Base-by-base conservation (phyloP, 345 rosid genomes). In the Atalantia buxifolia region DNA sequence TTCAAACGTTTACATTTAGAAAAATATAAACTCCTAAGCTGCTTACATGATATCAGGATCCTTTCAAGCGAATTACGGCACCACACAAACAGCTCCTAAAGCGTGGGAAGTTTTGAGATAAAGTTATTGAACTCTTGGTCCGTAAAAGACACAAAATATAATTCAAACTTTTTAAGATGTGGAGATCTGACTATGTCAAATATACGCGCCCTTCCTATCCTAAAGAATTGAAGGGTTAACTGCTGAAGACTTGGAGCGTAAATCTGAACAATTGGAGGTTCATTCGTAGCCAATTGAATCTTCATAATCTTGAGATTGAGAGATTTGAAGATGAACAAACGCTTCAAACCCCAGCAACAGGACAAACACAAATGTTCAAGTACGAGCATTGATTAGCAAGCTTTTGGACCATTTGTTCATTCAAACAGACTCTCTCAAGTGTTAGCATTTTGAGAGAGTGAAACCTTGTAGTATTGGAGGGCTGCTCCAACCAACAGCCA, bases 221-320 rank as follows among this genome's bases (percentile, higher is more conserved):
- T 2, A 9, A 1, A 5, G 19, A 5, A 16, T 38, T 38, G 9
- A 38, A 38, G 42, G 19, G 6, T 16, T 7, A 64, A 64, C 70
- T 66, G 22, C 36, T 36, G 5, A 21, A 66, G 70, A 66, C 25
- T 35, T 18, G 50, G 70, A 33, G 5, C 45, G 14, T 2, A 12
- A 21, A 66, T 35, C 7, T 66, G 14, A 36, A 66, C 14, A 19
- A 12, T 1, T 36, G 18, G 28, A 35, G 36, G 27, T 19, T 66
- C 45, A 8, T 8, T 14, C 3, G 2, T 0, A 3, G 4, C 0
- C 3, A 2, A 0, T 9, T 3, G 1, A 13, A 14, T 19, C 7
- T 2, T 35, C 36, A 35, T 35, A 35, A 35, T 35, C 36, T 35
- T 35, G 6, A 35, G 6, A 35, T 35, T 35, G 27, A 35, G 69